Evolutionary conservation across 1,284 basidiomycete genomes (phyloP).

Genomic region (Ustilago bromivora): DNA sequence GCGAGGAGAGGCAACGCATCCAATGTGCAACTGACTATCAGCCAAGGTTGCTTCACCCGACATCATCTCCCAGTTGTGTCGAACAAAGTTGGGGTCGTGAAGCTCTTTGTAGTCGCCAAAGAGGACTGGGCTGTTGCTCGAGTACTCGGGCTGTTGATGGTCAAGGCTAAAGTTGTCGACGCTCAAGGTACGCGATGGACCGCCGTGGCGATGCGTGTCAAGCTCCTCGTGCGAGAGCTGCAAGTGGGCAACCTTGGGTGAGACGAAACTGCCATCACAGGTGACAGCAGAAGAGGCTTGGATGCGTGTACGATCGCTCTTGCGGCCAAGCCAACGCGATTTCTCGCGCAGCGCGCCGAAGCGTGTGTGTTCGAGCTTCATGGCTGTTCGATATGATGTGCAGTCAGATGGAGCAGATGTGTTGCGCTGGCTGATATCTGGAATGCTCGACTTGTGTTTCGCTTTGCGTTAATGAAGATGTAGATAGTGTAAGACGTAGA

Average conservation of each 20-base stretch:
- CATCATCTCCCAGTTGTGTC: slow-evolving; percentile 53
- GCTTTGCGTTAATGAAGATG: not conserved
- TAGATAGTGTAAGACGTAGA: not conserved
- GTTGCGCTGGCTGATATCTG: not conserved
- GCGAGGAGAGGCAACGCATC: slow-evolving; percentile 23
- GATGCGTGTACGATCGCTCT: slow-evolving; percentile 35
- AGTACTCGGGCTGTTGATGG: slow-evolving; percentile 15
- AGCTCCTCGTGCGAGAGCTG: slow-evolving; percentile 26
- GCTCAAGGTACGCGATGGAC: slow-evolving; percentile 17
- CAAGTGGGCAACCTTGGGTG: slow-evolving; percentile 18
- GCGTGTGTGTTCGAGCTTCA: slow-evolving; percentile 42
- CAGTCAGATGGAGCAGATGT: slow-evolving; percentile 11
- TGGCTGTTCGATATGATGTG: slow-evolving; percentile 1
- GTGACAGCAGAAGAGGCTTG: slow-evolving; percentile 24
- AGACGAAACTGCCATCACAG: slow-evolving; percentile 23
- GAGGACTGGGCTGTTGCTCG: slow-evolving; percentile 33
- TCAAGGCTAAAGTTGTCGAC: slow-evolving; percentile 17
- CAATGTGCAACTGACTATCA: slow-evolving; percentile 35
- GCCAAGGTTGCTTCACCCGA: slow-evolving; percentile 23
- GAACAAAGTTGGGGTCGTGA: slow-evolving; percentile 46
- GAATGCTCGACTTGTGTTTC: not conserved
- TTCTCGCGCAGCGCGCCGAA: slow-evolving; percentile 37
- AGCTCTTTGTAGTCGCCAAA: slow-evolving; percentile 44
- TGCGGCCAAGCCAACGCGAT: slow-evolving; percentile 31
- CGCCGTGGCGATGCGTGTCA: slow-evolving; percentile 2